Conservation (phyloP, 176 grass and related monocot genomes). For the Oryza nivara region DNA sequence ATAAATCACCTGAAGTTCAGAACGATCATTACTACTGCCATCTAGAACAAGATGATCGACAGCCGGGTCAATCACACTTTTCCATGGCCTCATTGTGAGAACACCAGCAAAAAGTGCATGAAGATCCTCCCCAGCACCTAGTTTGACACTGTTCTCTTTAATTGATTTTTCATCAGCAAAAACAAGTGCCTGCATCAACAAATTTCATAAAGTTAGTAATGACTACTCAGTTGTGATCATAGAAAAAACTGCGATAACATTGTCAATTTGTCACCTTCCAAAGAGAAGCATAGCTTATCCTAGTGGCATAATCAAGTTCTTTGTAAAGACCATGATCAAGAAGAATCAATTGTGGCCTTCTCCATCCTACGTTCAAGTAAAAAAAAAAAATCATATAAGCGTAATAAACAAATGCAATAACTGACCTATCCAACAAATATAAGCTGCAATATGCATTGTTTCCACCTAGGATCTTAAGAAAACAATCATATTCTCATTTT, state of each 20-base stretch:
- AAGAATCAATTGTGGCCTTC: constrained; percentile 84
- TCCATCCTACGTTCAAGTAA: constrained; percentile 58
- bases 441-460: constrained; percentile 1
- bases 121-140: constrained; percentile 93
- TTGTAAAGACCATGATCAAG: constrained; percentile 97
- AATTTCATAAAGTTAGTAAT: constrained; percentile 16
- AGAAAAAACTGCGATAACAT: constrained; percentile 27
- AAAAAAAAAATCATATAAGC: neutral
- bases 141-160: constrained; percentile 79
- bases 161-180: constrained; percentile 76
- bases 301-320: constrained; percentile 82
- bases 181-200: constrained; percentile 64
- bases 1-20: constrained; percentile 81
- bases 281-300: constrained; percentile 93
- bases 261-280: constrained; percentile 79
- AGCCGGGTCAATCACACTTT: constrained; percentile 84
- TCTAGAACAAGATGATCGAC: constrained; percentile 74
- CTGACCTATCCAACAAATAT: constrained; percentile 3
- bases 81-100: constrained; percentile 94
- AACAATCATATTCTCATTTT: neutral
- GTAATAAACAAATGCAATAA: neutral
- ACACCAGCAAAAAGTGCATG: constrained; percentile 80
- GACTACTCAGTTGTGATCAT: constrained; percentile 2
- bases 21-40: constrained; percentile 53
- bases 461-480: neutral